These are phyloP conservation scores for Lumnitzera littorea DNA, from an alignment of 345 rosid genomes.

Conservation along the genomic window DNA sequence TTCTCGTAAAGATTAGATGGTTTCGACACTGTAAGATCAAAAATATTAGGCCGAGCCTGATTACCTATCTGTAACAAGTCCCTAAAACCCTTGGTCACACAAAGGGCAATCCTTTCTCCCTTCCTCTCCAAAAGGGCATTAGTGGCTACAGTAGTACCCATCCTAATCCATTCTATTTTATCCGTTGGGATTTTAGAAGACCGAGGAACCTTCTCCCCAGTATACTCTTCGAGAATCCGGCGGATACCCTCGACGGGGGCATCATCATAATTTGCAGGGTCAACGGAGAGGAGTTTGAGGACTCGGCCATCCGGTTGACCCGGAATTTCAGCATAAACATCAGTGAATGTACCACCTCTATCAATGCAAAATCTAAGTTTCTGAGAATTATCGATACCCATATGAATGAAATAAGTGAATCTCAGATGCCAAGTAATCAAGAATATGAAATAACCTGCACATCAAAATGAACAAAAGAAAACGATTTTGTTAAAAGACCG, in stretches of 20 bases:
- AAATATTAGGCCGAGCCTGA: conserved; percentile 85
- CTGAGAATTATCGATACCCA: conserved; percentile 48
- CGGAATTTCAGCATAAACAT: conserved; percentile 91
- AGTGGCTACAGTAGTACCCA: conserved; percentile 97
- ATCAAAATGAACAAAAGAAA: too few species aligned
- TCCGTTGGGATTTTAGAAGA: conserved; percentile 71
- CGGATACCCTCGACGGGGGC: conserved; percentile 96
- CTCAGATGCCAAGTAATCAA: too few species aligned
- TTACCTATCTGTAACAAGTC: conserved; percentile 95
- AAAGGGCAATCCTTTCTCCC: conserved; percentile 85
- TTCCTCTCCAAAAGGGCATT: conserved; percentile 94
- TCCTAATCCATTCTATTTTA: conserved; percentile 93
- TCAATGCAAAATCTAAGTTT: conserved; percentile 89
- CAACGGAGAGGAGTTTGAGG: conserved; percentile 85
- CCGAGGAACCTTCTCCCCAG: conserved; percentile 57
- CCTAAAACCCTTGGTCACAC: conserved; percentile 80
- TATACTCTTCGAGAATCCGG: conserved; percentile 79
- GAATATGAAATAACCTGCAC: too few species aligned
- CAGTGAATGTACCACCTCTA: conserved; percentile 96
- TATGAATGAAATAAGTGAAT: conserved; percentile 4
- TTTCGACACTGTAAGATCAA: conserved; percentile 73
- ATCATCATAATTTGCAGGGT: conserved; percentile 90
- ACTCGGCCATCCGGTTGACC: conserved; percentile 66
- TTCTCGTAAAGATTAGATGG: conserved; percentile 86
- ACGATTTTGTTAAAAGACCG: too few species aligned